These are phyloP conservation scores for Paramarasmius palmivorus DNA, from an alignment of 1,284 basidiomycete species.

Conservation along the genomic window DNA sequence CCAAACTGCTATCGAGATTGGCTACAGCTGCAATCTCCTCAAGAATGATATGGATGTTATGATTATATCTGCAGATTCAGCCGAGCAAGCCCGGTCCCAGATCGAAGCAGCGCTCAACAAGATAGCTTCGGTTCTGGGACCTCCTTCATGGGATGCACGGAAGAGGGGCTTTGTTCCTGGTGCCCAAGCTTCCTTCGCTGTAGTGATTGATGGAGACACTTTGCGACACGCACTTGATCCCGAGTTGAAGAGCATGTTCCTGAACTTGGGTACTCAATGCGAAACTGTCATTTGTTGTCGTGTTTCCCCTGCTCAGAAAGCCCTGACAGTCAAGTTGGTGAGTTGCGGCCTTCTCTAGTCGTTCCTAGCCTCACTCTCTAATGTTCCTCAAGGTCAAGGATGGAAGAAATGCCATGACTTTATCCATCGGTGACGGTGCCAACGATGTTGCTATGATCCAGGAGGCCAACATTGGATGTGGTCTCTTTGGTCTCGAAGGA, in stretches of 20 bases:
- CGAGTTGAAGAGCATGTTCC: slow-evolving; percentile 82
- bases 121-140: slow-evolving; percentile 80
- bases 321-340: slow-evolving; percentile 90
- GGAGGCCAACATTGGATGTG: slow-evolving; percentile 96
- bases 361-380: slow-evolving; percentile 2
- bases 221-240: slow-evolving; percentile 80
- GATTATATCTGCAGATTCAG: slow-evolving; percentile 88
- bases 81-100: slow-evolving; percentile 77
- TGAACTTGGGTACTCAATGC: slow-evolving; percentile 93
- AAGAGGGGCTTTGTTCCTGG: slow-evolving; percentile 71
- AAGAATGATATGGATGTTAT: slow-evolving; percentile 94
- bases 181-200: slow-evolving; percentile 78
- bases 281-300: slow-evolving; percentile 97
- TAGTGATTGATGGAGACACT: slow-evolving; percentile 97
- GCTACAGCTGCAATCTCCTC: slow-evolving; percentile 90
- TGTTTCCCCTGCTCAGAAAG: slow-evolving; percentile 96
- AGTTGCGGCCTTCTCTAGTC: slow-evolving; percentile 24
- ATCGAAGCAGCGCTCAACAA: slow-evolving; percentile 95
- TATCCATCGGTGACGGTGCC: slow-evolving; percentile 96
- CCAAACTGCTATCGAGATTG: slow-evolving; percentile 96
- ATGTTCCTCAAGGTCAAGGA: slow-evolving; percentile 76
- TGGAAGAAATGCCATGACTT: slow-evolving; percentile 92
- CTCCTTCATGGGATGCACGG: slow-evolving; percentile 54
- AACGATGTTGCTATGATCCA: slow-evolving; percentile 99
- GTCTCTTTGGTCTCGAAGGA: slow-evolving; percentile 92